Evolutionary conservation across 768 basidiomycete species (phyloP).

Genomic region (Amyloporia xantha): DNA sequence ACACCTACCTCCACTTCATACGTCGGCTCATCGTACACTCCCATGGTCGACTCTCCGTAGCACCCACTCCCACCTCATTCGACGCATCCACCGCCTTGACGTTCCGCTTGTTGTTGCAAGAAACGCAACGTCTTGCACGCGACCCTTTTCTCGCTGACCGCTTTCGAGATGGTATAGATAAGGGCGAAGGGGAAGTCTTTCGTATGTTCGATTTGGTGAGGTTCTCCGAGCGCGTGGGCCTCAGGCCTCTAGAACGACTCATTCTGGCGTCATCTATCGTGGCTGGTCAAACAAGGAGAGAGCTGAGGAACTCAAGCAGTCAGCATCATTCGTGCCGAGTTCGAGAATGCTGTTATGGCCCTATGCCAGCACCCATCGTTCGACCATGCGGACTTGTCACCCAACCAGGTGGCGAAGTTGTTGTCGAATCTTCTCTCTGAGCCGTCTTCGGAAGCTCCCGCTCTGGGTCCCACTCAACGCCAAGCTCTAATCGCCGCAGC

Average conservation of each 20-base stretch:
- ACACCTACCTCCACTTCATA: constrained; percentile 97
- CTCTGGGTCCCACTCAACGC: constrained; percentile 66
- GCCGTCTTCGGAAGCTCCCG: constrained; percentile 57
- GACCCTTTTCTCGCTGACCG: constrained; percentile 88
- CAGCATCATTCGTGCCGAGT: constrained; percentile 65
- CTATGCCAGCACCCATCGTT: constrained; percentile 77
- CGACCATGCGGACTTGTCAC: constrained; percentile 73
- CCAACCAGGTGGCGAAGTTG: constrained; percentile 70
- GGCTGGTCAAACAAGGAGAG: constrained; percentile 51
- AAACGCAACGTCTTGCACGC: constrained; percentile 81
- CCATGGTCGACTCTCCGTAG: constrained; percentile 58
- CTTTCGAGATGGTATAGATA: constrained; percentile 86
- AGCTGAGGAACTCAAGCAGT: constrained; percentile 56
- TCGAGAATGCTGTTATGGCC: constrained; percentile 70
- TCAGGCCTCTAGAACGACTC: constrained; percentile 73
- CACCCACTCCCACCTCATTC: constrained; percentile 54
- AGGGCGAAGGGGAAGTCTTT: constrained; percentile 79
- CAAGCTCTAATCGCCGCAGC: constrained; percentile 69
- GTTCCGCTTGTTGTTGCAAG: constrained; percentile 81
- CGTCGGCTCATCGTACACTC: constrained; percentile 91
- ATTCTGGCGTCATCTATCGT: constrained; percentile 72
- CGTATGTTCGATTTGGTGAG: constrained; percentile 77
- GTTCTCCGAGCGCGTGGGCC: constrained; percentile 76
- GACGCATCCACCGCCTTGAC: constrained; percentile 75
- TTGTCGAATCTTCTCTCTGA: constrained; percentile 77